Evolutionary conservation across 345 rosid genomes (phyloP).

Genomic region (Lepidium africanum): DNA sequence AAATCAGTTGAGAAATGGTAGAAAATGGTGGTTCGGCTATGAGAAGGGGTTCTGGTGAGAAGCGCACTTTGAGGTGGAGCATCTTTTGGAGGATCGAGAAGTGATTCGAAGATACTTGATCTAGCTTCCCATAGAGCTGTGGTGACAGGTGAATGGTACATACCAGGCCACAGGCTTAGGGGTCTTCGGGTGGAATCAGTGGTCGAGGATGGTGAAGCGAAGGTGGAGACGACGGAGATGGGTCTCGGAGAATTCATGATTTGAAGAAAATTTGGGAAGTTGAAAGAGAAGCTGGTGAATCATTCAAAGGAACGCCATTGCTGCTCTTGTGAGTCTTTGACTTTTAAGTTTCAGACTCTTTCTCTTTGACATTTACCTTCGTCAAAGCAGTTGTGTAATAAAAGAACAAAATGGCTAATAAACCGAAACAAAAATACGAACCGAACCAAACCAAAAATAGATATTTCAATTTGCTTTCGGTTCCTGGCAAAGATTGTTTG

Average conservation of each 20-base stretch:
- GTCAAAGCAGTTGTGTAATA: too few relatives aligned
- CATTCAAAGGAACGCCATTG: constrained; percentile 12
- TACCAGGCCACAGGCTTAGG: constrained; percentile 79
- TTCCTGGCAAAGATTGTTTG: too few relatives aligned
- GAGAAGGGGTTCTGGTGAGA: constrained; percentile 49
- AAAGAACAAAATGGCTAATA: too few relatives aligned
- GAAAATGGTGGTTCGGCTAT: constrained; percentile 57
- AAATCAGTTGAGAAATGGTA: constrained; percentile 64
- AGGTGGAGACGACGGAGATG: constrained; percentile 61
- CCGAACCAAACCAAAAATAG: too few relatives aligned
- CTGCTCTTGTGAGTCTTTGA: not conserved
- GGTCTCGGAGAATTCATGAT: constrained; percentile 28
- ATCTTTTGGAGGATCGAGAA: constrained; percentile 71
- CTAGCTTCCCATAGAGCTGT: constrained; percentile 77
- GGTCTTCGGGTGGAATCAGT: constrained; percentile 45
- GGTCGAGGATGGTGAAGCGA: constrained; percentile 39
- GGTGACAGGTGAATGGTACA: constrained; percentile 82
- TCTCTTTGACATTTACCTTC: not conserved
- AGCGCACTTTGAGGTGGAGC: constrained; percentile 80
- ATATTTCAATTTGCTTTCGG: too few relatives aligned
- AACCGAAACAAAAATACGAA: too few relatives aligned
- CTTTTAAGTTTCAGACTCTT: not conserved
- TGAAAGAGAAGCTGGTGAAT: constrained; percentile 16
- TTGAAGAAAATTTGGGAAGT: not conserved
- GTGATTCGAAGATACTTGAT: constrained; percentile 61